Base-by-base conservation (phyloP, 148 eudicot species). In the Rhododendron ferrugineum region DNA sequence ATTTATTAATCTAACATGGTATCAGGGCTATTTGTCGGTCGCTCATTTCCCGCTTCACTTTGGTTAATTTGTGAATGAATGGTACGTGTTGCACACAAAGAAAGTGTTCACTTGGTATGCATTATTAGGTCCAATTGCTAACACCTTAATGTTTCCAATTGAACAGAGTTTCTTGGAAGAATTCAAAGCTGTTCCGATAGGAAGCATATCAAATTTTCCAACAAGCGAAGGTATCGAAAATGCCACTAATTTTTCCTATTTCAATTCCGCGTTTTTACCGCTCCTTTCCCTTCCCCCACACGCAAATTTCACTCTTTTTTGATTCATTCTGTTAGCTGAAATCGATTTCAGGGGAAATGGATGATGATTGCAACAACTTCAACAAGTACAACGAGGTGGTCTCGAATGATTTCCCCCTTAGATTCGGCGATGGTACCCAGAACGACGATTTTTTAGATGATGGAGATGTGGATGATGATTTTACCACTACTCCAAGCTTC, bases 401-500 rank as follows among this genome's bases (percentile, higher is more conserved):
- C 37, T 14, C 78, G 5, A 34, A 36, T 34, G 44, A 73, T 73
- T 73, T 73, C 44, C 78, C 78, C 40, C 78, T 73, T 50, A 93
- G 87, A 79, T 88, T 88, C 76, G 52, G 62, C 20, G 85, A 88
- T 23, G 88, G 87, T 6, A 90, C 86, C 72, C 84, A 46, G 0
- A 86, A 78, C 83, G 90, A 95, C 83, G 88, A 87, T 87, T 89
- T 92, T 88, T 62, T 90, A 80, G 86, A 91, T 32, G 92, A 85
- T 16, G 78, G 78, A 36, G 78, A 73, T 1, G 78, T 7, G 44
- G 92, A 91, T 81, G 93, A 90, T 78, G 93, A 90, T 78, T 90
- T 94, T 84, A 92, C 96, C 47, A 90, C 73, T 72, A 77, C 88
- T 66, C 94, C 93, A 56, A 90, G 75, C 85, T 90, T 93, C 14